Evolutionary conservation across 495 filamentous ascomycete genomes (phyloP), one percentile per base, ranked within the genome.

Genomic region (Neurospora sp.): DNA sequence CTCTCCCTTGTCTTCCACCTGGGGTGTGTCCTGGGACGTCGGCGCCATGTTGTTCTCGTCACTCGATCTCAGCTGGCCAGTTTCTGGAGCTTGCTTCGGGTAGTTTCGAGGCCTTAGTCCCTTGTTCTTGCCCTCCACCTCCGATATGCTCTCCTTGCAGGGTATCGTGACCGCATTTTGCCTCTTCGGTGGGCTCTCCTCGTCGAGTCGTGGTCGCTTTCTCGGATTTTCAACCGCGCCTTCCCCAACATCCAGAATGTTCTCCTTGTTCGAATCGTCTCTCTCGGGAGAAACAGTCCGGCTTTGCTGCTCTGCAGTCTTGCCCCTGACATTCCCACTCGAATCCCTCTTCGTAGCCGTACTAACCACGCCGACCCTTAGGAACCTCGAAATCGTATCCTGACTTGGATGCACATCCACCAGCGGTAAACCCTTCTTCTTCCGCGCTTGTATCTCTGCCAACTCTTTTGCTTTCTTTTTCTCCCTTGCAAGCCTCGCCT

Each of bases 381-480:
- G 71, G 35, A 86, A 85, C n/a, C 81, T 53, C 4, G 82, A 73
- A 59, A 86, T 83, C 0, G 82, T 83, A 22, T 78, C 80, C 76
- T 86, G 84, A 2, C 84, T 85, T 0, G 84, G 82, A 12, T 76
- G 81, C 3, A 83, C 81, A 10, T 76, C 70, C 40, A 84, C 81
- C 0, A 85, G 71, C 45, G 84, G 84, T 68, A 83, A 42, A 0
- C 84, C 83, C 70, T 81, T 81, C 45, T 78, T 80, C 72, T 76
- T 81, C 80, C 78, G 85, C 68, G 80, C 81, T 6, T 81, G 78
- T 2, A 76, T 70, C 39, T 75, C 79, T 40, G 76, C 71, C 45
- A 79, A 73, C 39, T 84, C 83, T 70, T 81, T 83, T n/a, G 79
- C 79, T 70, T 76, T 81, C 72, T 84, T 84, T 73, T 78, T 83